phyloP scores from a whole-genome alignment of 345 rosid genomes.

The Brassica rapa region DNA sequence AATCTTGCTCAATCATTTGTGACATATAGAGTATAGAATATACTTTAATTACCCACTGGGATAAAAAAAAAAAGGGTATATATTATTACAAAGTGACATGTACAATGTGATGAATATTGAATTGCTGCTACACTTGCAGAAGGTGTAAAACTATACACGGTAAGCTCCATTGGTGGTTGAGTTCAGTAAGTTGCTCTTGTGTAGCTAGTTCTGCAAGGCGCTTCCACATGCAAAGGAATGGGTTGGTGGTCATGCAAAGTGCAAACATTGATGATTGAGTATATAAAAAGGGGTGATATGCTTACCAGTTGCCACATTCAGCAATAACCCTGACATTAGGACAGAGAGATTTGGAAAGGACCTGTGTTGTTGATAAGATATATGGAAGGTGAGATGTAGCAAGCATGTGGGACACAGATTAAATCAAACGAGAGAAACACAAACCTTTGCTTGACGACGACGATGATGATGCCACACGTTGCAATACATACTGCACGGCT shows the following conservation, averaged over 20 bases:
- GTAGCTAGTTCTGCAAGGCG: conserved; percentile 68
- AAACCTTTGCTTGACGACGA: conserved; percentile 66
- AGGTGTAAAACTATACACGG: too few species aligned
- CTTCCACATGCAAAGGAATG: conserved; percentile 59
- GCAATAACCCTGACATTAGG: conserved; percentile 88
- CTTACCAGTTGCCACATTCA: conserved; percentile 89
- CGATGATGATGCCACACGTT: too few species aligned
- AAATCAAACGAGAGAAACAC: background rate
- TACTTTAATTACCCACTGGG: background rate
- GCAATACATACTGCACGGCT: too few species aligned
- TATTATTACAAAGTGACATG: too few species aligned
- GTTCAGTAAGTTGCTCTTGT: conserved; percentile 3
- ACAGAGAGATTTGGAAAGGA: conserved; percentile 78
- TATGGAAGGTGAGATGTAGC: background rate
- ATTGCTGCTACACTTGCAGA: background rate
- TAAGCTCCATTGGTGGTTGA: background rate
- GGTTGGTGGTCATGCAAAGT: conserved; percentile 3
- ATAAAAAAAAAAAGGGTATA: too few species aligned
- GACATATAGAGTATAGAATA: background rate
- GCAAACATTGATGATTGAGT: background rate
- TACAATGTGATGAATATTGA: background rate
- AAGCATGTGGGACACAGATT: background rate
- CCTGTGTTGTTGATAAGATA: conserved; percentile 45
- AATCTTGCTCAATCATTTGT: background rate
- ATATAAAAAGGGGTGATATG: background rate